Evolutionary conservation across 208 protist species (phyloP), one percentile per base, ranked within the genome.

Genomic region (Leishmania lainsoni): DNA sequence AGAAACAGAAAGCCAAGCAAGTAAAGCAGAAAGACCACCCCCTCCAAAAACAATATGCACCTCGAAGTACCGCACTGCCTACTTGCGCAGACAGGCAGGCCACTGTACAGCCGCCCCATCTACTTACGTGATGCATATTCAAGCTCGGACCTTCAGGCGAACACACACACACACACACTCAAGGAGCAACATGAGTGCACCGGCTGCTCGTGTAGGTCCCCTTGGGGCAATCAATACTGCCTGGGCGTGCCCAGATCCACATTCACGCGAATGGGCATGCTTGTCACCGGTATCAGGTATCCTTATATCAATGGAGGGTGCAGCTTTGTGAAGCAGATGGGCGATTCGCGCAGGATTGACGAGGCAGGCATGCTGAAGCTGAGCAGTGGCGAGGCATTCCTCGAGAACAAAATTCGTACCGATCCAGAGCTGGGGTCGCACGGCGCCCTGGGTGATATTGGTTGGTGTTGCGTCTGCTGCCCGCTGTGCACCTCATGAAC

Each of bases 381-480:
- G 26, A 35, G 70, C 56, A 83, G 72, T 32, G 22, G 32, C 1
- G 84, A 85, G 0, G 83, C 83, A 8, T 91, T 93, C 59, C 22
- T 92, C 68, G 29, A 5, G 20, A 84, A 76, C 39, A 81, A 91
- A 54, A 92, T 90, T 61, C 91, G 89, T 49, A 70, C 91, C n/a
- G 71, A 92, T 75, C 83, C 90, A 1, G 49, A 42, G 8, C 83
- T 92, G 5, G 88, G 91, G 76, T 88, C 91, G 32, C 85, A 90
- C 42, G 91, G 90, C 9, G 84, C 76, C 5, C 83, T 93, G 5
- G 91, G 90, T 2, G 91, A 95, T 66, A 42, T 93, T 29, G 91
- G 88, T 26, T 93, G 91, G 90, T 92, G 91, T 79, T 86, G 83
- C 75, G 86, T 92, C 61, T 86, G 91, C 59, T 86, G 81, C 51